These are phyloP conservation scores for Puccinia triticina DNA, from an alignment of 1,284 basidiomycete genomes.

Conservation along the genomic window DNA sequence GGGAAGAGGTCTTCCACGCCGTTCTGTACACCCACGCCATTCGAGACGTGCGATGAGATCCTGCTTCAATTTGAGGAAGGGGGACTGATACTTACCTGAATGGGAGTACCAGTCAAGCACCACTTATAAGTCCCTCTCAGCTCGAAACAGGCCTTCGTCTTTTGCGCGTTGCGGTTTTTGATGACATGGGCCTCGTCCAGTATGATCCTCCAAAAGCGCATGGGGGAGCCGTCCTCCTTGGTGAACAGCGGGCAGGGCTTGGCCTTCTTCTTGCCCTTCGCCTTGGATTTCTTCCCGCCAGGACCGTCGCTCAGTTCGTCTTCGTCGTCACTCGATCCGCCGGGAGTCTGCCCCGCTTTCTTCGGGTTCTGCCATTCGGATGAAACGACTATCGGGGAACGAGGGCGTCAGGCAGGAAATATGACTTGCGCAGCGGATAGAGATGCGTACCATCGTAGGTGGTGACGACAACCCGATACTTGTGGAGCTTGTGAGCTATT, in stretches of 20 bases:
- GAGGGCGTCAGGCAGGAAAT: neutral
- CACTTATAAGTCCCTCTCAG: constrained; percentile 79
- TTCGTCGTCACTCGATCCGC: constrained; percentile 72
- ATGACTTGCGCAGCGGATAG: neutral
- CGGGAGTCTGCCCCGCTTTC: neutral
- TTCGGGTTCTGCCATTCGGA: constrained; percentile 38
- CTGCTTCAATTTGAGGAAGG: neutral
- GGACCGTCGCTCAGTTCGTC: constrained; percentile 83
- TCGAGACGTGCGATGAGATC: neutral
- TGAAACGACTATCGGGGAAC: constrained; percentile 28
- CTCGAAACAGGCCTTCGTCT: constrained; percentile 71
- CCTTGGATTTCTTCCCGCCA: constrained; percentile 64
- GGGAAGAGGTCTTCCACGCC: constrained; percentile 86
- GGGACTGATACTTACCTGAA: constrained; percentile 65
- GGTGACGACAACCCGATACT: constrained; percentile 48
- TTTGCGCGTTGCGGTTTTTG: constrained; percentile 71
- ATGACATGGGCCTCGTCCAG: constrained; percentile 93
- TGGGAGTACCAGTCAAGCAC: constrained; percentile 84
- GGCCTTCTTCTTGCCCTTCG: constrained; percentile 6
- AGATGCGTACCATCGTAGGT: constrained; percentile 39
- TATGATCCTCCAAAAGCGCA: constrained; percentile 44
- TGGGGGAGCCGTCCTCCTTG: constrained; percentile 29
- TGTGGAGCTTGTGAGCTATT: constrained; percentile 45
- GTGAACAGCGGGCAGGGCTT: constrained; percentile 29
- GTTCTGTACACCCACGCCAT: constrained; percentile 66